Conservation (phyloP, 768 basidiomycete genomes). For the Termitomyces eurrhizus region DNA sequence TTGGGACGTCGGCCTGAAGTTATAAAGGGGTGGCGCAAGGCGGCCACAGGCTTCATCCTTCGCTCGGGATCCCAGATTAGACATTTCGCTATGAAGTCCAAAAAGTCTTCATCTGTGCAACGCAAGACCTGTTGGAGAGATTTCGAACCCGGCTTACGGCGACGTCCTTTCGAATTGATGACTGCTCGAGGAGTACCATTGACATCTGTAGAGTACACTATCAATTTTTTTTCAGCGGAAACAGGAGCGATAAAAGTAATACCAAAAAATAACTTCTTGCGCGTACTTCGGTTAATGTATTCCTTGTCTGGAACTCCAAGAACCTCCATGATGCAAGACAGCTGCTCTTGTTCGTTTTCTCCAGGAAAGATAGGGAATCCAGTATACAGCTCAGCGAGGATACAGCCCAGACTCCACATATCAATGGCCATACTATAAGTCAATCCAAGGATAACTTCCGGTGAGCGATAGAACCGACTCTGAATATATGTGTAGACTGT, state of each 20-base stretch:
- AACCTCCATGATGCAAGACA: slow-evolving; percentile 99
- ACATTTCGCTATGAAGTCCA: slow-evolving; percentile 97
- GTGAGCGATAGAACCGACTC: slow-evolving; percentile 99
- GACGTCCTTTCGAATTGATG: slow-evolving; percentile 93
- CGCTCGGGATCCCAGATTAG: slow-evolving; percentile 98
- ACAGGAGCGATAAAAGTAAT: slow-evolving; percentile 20
- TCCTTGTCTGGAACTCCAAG: slow-evolving; percentile 95
- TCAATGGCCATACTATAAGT: slow-evolving; percentile 99
- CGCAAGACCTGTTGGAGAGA: slow-evolving; percentile 85
- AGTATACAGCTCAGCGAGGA: slow-evolving; percentile 94
- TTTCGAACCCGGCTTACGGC: slow-evolving; percentile 89
- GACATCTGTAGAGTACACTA: slow-evolving; percentile 53
- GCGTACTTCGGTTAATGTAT: slow-evolving; percentile 88
- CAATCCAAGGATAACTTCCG: slow-evolving; percentile 98
- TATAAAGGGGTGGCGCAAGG: slow-evolving; percentile 89
- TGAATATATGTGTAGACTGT: slow-evolving; percentile 99
- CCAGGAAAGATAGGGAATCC: slow-evolving; percentile 99
- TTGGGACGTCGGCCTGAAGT: slow-evolving; percentile 59
- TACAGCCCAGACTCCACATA: slow-evolving; percentile 99
- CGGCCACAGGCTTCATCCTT: slow-evolving; percentile 89
- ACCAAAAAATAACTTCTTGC: slow-evolving; percentile 97
- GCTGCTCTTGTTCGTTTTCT: slow-evolving; percentile 97
- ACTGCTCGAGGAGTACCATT: slow-evolving; percentile 92
- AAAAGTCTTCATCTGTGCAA: slow-evolving; percentile 90
- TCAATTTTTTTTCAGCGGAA: neutral